Evolutionary conservation across 306 rosid genomes (phyloP).

Genomic region (Cicer chorassanicum): DNA sequence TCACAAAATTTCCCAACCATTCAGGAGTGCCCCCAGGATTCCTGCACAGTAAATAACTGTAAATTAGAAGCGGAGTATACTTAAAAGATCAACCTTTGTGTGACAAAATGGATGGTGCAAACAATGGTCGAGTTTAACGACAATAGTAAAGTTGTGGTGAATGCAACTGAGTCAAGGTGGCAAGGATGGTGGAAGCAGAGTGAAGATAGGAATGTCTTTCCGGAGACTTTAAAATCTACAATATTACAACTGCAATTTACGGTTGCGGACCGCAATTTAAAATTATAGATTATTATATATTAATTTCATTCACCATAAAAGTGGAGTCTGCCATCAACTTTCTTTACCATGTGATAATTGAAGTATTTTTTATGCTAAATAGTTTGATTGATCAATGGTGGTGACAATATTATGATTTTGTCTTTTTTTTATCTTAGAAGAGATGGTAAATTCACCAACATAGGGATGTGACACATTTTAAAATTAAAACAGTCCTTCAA

Average conservation of each 20-base stretch:
- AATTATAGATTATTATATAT: too few species aligned
- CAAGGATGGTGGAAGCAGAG: conserved; percentile 8
- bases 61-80: conserved; percentile 33
- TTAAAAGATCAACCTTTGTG: conserved; percentile 27
- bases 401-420: too few species aligned
- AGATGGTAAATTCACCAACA: too few species aligned
- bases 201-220: neutral
- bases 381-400: too few species aligned
- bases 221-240: too few species aligned
- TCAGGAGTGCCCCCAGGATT: conserved; percentile 91
- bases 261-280: too few species aligned
- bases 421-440: too few species aligned
- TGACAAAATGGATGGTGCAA: conserved; percentile 29
- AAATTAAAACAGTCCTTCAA: neutral
- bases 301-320: too few species aligned
- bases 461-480: neutral
- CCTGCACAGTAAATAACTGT: conserved; percentile 59
- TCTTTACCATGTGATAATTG: too few species aligned
- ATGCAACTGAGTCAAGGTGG: conserved; percentile 22
- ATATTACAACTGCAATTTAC: too few species aligned
- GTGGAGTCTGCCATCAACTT: too few species aligned
- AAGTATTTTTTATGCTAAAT: too few species aligned
- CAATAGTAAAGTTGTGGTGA: conserved; percentile 6
- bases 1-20: conserved; percentile 76
- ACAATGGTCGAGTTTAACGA: conserved; percentile 12